Percentiles rank a stretch among this genome's conserved stretches.
These are phyloP conservation scores for Groenewaldozyma tartarivorans DNA, from an alignment of 805 yeast species.

Conservation along the genomic window DNA sequence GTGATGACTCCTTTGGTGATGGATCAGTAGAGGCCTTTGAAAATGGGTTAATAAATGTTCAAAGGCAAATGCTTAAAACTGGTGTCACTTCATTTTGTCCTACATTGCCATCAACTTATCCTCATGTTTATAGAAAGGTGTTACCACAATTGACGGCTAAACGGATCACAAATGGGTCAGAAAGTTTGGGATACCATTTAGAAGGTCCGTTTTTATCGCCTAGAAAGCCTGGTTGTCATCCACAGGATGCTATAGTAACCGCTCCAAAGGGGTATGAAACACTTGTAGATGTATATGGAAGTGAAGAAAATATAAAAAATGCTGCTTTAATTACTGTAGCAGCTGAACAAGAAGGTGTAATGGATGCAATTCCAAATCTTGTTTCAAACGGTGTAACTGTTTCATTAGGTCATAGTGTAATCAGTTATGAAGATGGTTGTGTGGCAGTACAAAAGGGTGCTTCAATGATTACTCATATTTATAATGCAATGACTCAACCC, in stretches of 20 bases:
- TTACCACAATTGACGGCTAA: conserved; percentile 35
- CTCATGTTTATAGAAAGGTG: conserved; percentile 39
- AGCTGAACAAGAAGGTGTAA: conserved; percentile 41
- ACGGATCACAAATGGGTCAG: conserved; percentile 23
- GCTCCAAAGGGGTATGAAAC: conserved; percentile 26
- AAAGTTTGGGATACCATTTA: conserved; percentile 43
- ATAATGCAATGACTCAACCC: conserved; percentile 53
- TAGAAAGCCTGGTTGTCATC: conserved; percentile 44
- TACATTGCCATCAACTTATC: conserved; percentile 44
- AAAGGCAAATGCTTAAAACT: conserved; percentile 31
- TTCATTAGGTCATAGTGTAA: conserved; percentile 40
- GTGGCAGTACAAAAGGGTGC: conserved; percentile 44
- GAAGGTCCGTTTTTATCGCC: conserved; percentile 51
- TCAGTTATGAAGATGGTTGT: conserved; percentile 27
- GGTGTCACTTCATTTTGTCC: conserved; percentile 52
- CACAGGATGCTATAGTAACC: conserved; percentile 38
- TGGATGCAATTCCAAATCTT: conserved; percentile 34
- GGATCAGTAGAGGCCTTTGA: conserved; percentile 17
- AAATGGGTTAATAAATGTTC: conserved; percentile 14
- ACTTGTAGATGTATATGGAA: conserved; percentile 32
- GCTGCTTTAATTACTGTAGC: conserved; percentile 40
- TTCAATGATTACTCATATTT: conserved; percentile 50
- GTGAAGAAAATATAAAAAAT: conserved; percentile 29
- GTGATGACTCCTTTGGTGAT: conserved; percentile 29
- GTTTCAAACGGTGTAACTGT: conserved; percentile 29